Evolutionary conservation across 257 asterid species (phyloP).

Genomic region (Solanum medicagineum): DNA sequence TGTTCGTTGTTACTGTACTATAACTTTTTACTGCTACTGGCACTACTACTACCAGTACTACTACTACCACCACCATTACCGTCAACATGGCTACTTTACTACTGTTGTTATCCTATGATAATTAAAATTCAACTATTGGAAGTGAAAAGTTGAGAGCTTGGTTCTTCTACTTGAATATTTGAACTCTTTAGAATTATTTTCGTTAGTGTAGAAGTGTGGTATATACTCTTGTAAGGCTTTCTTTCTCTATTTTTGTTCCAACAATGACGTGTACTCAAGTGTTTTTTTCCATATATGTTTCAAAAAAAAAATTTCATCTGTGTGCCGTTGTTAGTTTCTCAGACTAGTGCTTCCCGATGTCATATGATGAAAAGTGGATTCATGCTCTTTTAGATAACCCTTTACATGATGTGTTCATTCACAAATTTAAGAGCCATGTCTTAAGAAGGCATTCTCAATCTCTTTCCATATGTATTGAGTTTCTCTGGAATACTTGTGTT

Average conservation of each 20-base stretch:
- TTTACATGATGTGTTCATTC: background rate
- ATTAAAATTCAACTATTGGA: background rate
- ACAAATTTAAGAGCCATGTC: background rate
- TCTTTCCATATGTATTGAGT: background rate
- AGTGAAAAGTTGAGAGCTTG: background rate
- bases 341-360: background rate
- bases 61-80: constrained; percentile 40
- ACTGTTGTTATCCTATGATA: background rate
- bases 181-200: background rate
- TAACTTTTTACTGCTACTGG: background rate
- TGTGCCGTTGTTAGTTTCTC: background rate
- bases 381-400: background rate
- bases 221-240: background rate
- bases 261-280: background rate
- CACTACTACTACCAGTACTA: constrained; percentile 3
- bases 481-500: background rate
- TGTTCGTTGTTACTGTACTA: background rate
- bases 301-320: background rate
- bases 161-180: background rate
- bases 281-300: background rate
- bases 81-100: constrained; percentile 11
- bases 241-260: background rate
- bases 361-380: background rate
- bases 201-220: background rate
- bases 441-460: background rate